Evolutionary conservation across 1,139 yeast species (phyloP).

Genomic region (Candida dubliniensis): DNA sequence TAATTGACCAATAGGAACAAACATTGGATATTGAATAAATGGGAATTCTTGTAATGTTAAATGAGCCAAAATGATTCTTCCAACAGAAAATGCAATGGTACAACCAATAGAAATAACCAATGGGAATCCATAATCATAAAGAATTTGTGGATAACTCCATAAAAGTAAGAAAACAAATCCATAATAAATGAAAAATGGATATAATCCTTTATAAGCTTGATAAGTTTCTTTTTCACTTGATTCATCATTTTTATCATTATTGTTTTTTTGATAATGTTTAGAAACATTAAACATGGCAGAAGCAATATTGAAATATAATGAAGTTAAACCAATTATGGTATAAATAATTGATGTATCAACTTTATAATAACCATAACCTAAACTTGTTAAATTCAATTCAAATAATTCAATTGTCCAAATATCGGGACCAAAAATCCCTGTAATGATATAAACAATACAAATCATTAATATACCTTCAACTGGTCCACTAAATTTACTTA

Average conservation of each 20-base stretch:
- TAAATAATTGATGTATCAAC: conserved; percentile 44
- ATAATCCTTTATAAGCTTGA: conserved; percentile 59
- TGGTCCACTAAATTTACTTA: conserved; percentile 86
- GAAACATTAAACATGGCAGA: conserved; percentile 75
- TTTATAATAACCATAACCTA: conserved; percentile 27
- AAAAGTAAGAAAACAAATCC: conserved; percentile 50
- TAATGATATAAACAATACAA: conserved; percentile 50
- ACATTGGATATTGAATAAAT: conserved; percentile 64
- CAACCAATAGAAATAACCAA: conserved; percentile 69
- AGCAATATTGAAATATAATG: conserved; percentile 67
- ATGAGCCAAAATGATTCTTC: conserved; percentile 86
- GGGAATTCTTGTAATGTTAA: conserved; percentile 82
- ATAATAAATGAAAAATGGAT: conserved; percentile 73
- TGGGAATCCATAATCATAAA: conserved; percentile 53
- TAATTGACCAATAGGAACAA: conserved; percentile 62
- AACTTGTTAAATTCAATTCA: conserved; percentile 33
- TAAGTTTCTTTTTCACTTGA: conserved; percentile 26
- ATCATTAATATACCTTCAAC: conserved; percentile 88
- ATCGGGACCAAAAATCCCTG: conserved; percentile 71
- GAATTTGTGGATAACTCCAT: conserved; percentile 49
- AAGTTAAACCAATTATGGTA: conserved; percentile 50
- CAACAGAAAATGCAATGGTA: conserved; percentile 80
- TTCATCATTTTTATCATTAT: conserved; percentile 15
- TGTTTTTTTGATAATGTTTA: conserved; percentile 38
- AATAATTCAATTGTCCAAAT: conserved; percentile 54